Percentiles rank a stretch among this genome's conserved stretches.
Evolutionary conservation across 306 rosid species (phyloP).

Genomic region (Leucaena leucocephala): DNA sequence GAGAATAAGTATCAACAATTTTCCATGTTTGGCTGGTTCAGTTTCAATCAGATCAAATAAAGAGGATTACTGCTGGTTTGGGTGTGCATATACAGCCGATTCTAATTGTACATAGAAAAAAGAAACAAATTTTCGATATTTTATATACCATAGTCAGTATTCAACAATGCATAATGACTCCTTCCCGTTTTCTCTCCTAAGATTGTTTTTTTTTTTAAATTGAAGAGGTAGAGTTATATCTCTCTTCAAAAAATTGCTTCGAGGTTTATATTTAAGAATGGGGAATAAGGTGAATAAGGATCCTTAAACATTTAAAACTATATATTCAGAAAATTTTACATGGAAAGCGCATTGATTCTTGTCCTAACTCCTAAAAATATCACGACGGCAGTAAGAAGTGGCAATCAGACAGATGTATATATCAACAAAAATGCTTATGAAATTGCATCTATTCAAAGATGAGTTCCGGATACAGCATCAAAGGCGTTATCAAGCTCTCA

Average conservation of each 20-base stretch:
- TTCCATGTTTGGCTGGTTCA: slow-evolving; percentile 37
- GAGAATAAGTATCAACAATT: slow-evolving; percentile 32
- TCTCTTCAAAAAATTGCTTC: too few relatives aligned
- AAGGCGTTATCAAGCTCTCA: neutral
- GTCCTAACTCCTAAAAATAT: neutral
- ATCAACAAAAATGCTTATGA: slow-evolving; percentile 16
- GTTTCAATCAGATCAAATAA: slow-evolving; percentile 50
- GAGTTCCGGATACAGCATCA: neutral
- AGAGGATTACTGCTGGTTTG: slow-evolving; percentile 40
- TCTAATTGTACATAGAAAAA: neutral
- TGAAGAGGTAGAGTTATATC: neutral
- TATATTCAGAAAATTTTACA: too few relatives aligned
- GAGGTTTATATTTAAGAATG: too few relatives aligned
- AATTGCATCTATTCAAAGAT: neutral
- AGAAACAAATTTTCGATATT: neutral
- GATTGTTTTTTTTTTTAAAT: neutral
- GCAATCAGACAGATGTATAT: neutral
- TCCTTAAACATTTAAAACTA: too few relatives aligned
- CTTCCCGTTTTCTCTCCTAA: neutral
- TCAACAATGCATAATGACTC: neutral
- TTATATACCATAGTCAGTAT: neutral
- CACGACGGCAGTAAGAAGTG: neutral
- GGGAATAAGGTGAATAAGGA: too few relatives aligned
- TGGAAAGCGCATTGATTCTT: neutral
- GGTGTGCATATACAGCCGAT: slow-evolving; percentile 34